Conservation (phyloP, 169 alveolate species). For the Besnoitia besnoiti region DNA sequence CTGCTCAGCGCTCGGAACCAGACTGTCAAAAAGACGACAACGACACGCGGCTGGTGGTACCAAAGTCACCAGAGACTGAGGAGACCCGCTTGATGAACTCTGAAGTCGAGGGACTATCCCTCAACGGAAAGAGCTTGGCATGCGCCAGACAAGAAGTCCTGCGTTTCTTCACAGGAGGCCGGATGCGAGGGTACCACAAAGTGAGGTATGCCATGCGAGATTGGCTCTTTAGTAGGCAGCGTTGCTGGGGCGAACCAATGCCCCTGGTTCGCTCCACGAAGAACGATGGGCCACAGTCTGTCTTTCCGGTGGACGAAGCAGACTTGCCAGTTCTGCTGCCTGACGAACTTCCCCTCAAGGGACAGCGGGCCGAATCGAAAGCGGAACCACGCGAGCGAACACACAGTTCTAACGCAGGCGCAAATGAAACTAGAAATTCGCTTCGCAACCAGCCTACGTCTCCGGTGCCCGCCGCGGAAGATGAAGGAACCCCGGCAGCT, state of each 20-base stretch:
- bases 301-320: conserved; percentile 63
- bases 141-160: background rate
- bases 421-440: background rate
- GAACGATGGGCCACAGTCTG: conserved; percentile 38
- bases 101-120: background rate
- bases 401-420: background rate
- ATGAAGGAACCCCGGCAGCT: background rate
- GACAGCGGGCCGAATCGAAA: background rate
- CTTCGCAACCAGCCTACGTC: background rate
- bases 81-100: background rate
- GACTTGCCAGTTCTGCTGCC: conserved; percentile 70
- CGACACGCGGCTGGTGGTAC: too few relatives aligned
- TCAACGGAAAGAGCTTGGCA: background rate
- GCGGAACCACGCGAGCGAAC: background rate
- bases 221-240: conserved; percentile 91
- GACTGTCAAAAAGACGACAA: too few relatives aligned
- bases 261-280: conserved; percentile 76
- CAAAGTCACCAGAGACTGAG: too few relatives aligned
- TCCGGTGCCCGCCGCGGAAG: background rate
- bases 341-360: background rate
- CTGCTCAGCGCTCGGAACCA: too few relatives aligned
- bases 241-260: conserved; percentile 96
- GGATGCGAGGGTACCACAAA: background rate
- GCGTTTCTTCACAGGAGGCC: background rate
- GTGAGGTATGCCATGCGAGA: conserved; percentile 79